Evolutionary conservation across 106 monocot genomes (phyloP).

Genomic region (Narthecium ossifragum): DNA sequence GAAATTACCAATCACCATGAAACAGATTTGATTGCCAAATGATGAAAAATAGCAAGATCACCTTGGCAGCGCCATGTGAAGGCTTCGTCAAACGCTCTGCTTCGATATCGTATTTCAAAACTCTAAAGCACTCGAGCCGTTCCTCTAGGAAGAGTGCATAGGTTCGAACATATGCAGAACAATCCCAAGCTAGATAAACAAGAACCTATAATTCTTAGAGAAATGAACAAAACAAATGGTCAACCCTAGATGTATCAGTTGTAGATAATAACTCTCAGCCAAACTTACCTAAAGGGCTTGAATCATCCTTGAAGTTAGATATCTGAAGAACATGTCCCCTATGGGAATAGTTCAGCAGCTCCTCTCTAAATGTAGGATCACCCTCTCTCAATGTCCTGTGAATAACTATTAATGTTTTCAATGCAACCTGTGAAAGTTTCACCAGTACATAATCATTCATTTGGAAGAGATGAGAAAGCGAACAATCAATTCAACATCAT

Average conservation of each 20-base stretch:
- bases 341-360: conserved; percentile 56
- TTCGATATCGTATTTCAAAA: conserved; percentile 88
- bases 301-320: conserved; percentile 93
- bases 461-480: neutral
- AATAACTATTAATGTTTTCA: conserved; percentile 82
- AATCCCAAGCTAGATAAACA: conserved; percentile 83
- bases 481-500: neutral
- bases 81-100: conserved; percentile 57
- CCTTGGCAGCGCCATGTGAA: conserved; percentile 51
- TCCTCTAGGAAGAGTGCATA: conserved; percentile 89
- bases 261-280: too few species aligned
- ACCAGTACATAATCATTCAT: neutral
- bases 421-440: conserved; percentile 62
- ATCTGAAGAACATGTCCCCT: conserved; percentile 63
- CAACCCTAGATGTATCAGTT: too few species aligned
- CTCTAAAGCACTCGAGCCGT: conserved; percentile 78
- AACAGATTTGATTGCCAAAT: neutral
- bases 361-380: conserved; percentile 80
- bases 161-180: conserved; percentile 81
- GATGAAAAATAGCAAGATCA: conserved; percentile 4
- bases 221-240: too few species aligned
- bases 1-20: neutral
- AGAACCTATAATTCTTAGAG: too few species aligned
- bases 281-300: conserved; percentile 65
- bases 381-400: conserved; percentile 86